Base-by-base conservation (phyloP, 768 basidiomycete genomes). In the Naematelia encephala region DNA sequence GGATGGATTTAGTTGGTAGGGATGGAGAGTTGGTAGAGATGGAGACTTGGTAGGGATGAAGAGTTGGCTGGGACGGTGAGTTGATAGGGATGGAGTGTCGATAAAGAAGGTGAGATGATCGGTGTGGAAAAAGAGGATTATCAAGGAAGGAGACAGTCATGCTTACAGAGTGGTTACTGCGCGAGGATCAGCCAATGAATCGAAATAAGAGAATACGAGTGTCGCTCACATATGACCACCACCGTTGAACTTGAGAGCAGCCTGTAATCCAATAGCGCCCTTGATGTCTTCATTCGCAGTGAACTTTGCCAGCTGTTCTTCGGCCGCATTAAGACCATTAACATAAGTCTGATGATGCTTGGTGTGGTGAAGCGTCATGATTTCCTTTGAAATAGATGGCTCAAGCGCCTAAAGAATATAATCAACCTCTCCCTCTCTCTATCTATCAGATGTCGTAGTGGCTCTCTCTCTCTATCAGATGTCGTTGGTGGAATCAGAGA, bases 271-370 rank as follows among this genome's bases (percentile, higher is more conserved):
- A 70, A 96, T 91, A 64, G 86, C 84, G 75, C 87, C 86, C 79
- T 87, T 90, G 70, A 89, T 83, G 50, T 85, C 83, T 2, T 79
- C 66, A 25, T 44, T 54, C 16, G 68, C 47, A 43, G 59, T 46
- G 53, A 76, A 61, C 67, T 84, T 84, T 48, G 84, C 81, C 74
- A 91, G 90, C 0, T 83, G 82, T 61, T 82, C 80, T 80, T 94
- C 91, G 16, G 91, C 92, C 29, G 88, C 85, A 79, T 94, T 97
- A 77, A 97, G 84, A 1, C 87, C 88, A 70, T 85, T 93, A 55
- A 94, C 90, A 70, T 96, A 96, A 54, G 90, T 87, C 82, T 92
- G 90, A 74, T 97, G 92, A 76, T 97, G 92, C 82, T 92, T 93
- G 63, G 82, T 85, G 82, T 97, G 92, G 80, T 97, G 92, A 51